Evolutionary conservation across 306 rosid species (phyloP).

Genomic region (Begonia masoniana): DNA sequence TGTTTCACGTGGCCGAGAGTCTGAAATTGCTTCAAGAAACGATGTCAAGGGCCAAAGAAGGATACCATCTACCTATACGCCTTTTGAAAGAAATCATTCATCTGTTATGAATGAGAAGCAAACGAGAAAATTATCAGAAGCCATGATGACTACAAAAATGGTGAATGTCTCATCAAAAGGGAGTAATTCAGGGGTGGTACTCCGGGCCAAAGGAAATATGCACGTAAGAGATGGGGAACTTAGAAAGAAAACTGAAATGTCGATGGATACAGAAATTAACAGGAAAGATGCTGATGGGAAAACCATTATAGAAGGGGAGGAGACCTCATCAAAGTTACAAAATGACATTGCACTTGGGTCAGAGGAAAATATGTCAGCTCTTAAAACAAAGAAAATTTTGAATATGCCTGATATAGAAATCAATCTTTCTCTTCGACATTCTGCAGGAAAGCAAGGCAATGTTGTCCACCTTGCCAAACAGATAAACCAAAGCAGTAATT

Average conservation of each 20-base stretch:
- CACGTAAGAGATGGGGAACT: conserved; percentile 15
- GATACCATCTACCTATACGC: conserved; percentile 16
- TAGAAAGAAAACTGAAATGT: conserved; percentile 24
- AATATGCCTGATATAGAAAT: conserved; percentile 17
- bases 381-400: conserved; percentile 24
- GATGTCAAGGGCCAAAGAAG: conserved; percentile 24
- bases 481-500: conserved; percentile 21
- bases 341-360: conserved; percentile 21
- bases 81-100: conserved; percentile 26
- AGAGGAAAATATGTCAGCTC: conserved; percentile 13
- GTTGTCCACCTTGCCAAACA: conserved; percentile 37
- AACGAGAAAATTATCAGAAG: conserved; percentile 17
- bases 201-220: conserved; percentile 18
- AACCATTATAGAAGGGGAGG: conserved; percentile 17
- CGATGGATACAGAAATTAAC: conserved; percentile 21
- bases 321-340: conserved; percentile 18
- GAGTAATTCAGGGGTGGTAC: conserved; percentile 19
- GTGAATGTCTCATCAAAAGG: conserved; percentile 19
- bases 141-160: conserved; percentile 20
- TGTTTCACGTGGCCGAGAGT: conserved; percentile 23
- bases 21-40: conserved; percentile 23
- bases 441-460: conserved; percentile 20
- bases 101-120: conserved; percentile 23
- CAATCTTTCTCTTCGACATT: conserved; percentile 19
- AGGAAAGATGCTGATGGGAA: conserved; percentile 28